Evolutionary conservation across 306 rosid species (phyloP).

Genomic region (Gastrolobium bilobum): DNA sequence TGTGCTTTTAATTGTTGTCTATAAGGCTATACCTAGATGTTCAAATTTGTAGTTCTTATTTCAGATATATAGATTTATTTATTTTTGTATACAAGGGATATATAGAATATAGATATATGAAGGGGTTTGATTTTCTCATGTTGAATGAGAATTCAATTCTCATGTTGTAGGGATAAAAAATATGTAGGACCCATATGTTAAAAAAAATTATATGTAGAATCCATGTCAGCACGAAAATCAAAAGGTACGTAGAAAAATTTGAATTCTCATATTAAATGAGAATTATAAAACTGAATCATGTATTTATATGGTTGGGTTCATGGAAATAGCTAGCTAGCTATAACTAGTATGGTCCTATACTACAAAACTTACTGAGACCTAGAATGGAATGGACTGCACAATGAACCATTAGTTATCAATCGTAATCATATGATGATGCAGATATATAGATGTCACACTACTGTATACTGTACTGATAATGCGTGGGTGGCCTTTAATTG

Average conservation of each 20-base stretch:
- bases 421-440: slow-evolving; percentile 33
- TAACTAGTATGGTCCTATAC: slow-evolving; percentile 25
- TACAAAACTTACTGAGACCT: background rate
- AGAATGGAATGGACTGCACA: slow-evolving; percentile 38
- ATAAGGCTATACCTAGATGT: background rate
- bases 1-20: background rate
- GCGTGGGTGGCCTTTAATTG: background rate
- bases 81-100: no score
- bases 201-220: no score
- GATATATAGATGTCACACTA: slow-evolving; percentile 14
- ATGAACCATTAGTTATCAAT: slow-evolving; percentile 30
- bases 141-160: no score
- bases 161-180: no score
- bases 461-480: background rate
- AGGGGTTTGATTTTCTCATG: no score
- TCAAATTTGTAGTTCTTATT: background rate
- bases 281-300: no score
- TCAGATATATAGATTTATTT: no score
- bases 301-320: background rate
- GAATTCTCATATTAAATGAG: no score
- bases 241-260: no score
- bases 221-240: no score
- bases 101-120: background rate
- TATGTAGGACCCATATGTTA: no score
- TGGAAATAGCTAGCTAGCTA: slow-evolving; percentile 2